These are phyloP conservation scores for Arthroderma uncinatum DNA, from an alignment of 2,329 filamentous ascomycete genomes.

Conservation along the genomic window DNA sequence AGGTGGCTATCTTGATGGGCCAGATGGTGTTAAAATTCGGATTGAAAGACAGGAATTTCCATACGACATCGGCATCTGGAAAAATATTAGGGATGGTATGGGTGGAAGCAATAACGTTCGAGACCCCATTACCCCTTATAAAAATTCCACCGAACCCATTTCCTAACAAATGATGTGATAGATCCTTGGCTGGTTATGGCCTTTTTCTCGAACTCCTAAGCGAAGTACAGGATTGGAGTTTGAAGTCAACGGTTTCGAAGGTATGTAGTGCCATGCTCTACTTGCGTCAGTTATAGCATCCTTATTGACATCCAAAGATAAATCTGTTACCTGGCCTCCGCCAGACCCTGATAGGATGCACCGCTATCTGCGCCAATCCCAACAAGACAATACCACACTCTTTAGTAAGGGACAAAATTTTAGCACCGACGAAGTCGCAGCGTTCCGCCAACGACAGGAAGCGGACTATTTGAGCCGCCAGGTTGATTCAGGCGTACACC, in stretches of 20 bases:
- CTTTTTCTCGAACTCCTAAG: conserved; percentile 43
- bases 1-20: conserved; percentile 48
- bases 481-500: conserved; percentile 25
- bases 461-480: conserved; percentile 39
- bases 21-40: conserved; percentile 43
- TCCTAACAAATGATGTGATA: conserved; percentile 15
- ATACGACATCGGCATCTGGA: conserved; percentile 53
- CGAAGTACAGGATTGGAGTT: conserved; percentile 40
- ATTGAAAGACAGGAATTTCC: conserved; percentile 54
- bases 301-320: conserved; percentile 17
- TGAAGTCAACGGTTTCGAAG: conserved; percentile 51
- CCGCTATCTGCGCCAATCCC: conserved; percentile 19
- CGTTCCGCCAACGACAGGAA: conserved; percentile 45
- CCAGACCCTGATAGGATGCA: conserved; percentile 42
- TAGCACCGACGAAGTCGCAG: conserved; percentile 36
- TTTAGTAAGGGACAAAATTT: conserved; percentile 14
- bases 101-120: conserved; percentile 40
- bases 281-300: not conserved
- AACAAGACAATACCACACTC: conserved; percentile 9
- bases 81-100: conserved; percentile 51
- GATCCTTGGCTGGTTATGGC: conserved; percentile 50
- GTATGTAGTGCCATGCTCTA: conserved; percentile 20
- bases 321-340: conserved; percentile 36
- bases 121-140: conserved; percentile 6
- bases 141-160: not conserved